Evolutionary conservation across 305 asterid species (phyloP).

Genomic region (Striga hermonthica): DNA sequence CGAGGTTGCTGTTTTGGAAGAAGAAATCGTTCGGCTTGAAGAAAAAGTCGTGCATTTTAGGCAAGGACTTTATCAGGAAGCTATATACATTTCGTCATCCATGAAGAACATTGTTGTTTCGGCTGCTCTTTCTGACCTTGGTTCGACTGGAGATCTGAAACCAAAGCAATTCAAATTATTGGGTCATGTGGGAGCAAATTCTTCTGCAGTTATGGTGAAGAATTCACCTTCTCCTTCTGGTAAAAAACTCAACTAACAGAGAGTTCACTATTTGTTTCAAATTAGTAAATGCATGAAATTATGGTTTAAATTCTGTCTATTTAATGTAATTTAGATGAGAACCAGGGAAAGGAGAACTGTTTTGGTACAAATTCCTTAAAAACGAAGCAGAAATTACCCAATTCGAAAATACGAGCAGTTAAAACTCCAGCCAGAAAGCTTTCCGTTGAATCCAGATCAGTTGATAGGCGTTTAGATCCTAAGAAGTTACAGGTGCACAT

Average conservation of each 20-base stretch:
- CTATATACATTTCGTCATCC: conserved; percentile 59
- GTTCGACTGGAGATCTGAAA: conserved; percentile 36
- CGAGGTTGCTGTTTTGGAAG: conserved; percentile 87
- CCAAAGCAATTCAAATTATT: conserved; percentile 43
- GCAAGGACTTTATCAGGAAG: conserved; percentile 75
- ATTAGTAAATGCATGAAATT: not conserved
- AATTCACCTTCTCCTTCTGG: conserved; percentile 41
- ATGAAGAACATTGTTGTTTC: conserved; percentile 49
- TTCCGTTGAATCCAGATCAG: conserved; percentile 36
- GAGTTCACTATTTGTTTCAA: not conserved
- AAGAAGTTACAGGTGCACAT: conserved; percentile 42
- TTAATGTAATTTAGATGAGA: conserved; percentile 44
- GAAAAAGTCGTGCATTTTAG: conserved; percentile 69
- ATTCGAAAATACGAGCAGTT: conserved; percentile 32
- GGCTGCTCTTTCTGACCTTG: conserved; percentile 37
- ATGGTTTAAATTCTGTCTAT: not conserved
- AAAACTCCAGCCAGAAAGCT: conserved; percentile 47
- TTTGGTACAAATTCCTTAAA: conserved; percentile 40
- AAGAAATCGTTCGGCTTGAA: conserved; percentile 79
- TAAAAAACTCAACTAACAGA: conserved; percentile 24
- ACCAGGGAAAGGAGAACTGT: conserved; percentile 53
- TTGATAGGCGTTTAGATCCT: conserved; percentile 40
- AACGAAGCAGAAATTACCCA: conserved; percentile 43
- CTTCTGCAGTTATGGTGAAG: conserved; percentile 30
- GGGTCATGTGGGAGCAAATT: conserved; percentile 32